A percentile compares a stretch with the other conserved stretches of the same genome.
phyloP scores from a whole-genome alignment of 306 rosid species.

The Sophora flavescens region DNA sequence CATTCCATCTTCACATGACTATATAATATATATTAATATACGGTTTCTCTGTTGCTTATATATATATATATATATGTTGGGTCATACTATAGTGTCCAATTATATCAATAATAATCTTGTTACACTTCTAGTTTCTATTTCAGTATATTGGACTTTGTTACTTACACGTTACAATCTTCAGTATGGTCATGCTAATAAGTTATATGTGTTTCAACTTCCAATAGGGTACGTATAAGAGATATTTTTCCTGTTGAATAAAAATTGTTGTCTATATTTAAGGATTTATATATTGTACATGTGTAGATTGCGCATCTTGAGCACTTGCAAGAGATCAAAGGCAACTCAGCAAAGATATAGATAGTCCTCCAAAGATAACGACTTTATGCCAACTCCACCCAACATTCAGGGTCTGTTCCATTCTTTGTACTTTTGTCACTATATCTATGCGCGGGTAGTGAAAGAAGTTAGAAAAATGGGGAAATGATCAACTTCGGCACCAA shows the following conservation, averaged over 20 bases:
- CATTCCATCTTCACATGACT: conserved; percentile 26
- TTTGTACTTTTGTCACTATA: conserved; percentile 5
- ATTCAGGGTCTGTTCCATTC: conserved; percentile 2
- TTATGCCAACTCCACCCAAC: conserved; percentile 39
- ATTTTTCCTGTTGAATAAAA: background rate
- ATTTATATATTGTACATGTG: background rate
- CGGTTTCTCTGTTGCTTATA: background rate
- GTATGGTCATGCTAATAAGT: background rate
- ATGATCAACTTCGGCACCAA: background rate
- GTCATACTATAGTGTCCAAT: background rate
- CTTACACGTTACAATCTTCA: background rate
- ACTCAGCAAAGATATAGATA: conserved; percentile 27
- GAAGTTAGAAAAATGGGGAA: background rate
- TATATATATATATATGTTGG: conserved; percentile 8
- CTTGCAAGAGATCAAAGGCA: background rate
- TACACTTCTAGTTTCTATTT: background rate
- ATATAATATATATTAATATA: too few species aligned
- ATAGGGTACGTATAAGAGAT: background rate
- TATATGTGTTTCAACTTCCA: background rate
- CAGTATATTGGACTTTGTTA: background rate
- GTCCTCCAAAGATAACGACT: conserved; percentile 46
- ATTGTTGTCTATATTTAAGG: background rate
- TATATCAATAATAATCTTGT: background rate
- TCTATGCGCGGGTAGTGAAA: background rate
- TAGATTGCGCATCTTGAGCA: background rate